phyloP scores from a whole-genome alignment of 306 rosid species.

The Cotoneaster glaucophyllus region DNA sequence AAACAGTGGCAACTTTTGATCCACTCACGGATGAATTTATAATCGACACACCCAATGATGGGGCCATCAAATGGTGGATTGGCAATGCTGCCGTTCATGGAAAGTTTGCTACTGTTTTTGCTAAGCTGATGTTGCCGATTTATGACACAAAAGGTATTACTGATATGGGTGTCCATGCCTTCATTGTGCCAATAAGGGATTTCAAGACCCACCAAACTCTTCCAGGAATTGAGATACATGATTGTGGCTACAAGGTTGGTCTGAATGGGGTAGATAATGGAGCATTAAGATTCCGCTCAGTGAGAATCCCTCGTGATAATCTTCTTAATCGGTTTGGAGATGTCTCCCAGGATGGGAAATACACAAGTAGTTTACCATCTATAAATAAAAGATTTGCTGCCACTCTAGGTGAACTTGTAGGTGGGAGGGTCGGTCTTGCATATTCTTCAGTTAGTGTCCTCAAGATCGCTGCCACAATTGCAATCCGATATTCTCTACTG shows the following conservation, averaged over 20 bases:
- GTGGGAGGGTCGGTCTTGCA: constrained; percentile 96
- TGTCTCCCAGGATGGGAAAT: constrained; percentile 89
- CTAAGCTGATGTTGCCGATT: constrained; percentile 66
- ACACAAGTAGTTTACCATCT: constrained; percentile 70
- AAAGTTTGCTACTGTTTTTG: constrained; percentile 87
- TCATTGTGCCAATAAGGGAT: constrained; percentile 91
- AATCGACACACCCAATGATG: constrained; percentile 85
- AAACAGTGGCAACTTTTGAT: constrained; percentile 83
- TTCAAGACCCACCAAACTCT: constrained; percentile 79
- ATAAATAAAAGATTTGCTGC: constrained; percentile 88
- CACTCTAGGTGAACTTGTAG: constrained; percentile 89
- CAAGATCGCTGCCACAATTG: constrained; percentile 73
- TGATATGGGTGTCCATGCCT: constrained; percentile 98
- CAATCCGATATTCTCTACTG: constrained; percentile 75
- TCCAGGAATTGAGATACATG: constrained; percentile 90
- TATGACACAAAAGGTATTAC: constrained; percentile 53
- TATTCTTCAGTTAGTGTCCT: constrained; percentile 87
- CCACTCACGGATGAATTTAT: constrained; percentile 72
- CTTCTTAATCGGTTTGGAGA: constrained; percentile 94
- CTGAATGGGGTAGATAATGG: constrained; percentile 97
- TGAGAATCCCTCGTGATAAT: constrained; percentile 88
- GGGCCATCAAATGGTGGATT: constrained; percentile 99
- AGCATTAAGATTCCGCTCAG: constrained; percentile 77
- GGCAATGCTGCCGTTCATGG: constrained; percentile 99
- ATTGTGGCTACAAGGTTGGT: constrained; percentile 94